A percentile compares a stretch with the other conserved stretches of the same genome.
These are phyloP conservation scores for Carallia pectinifolia DNA, from an alignment of 345 rosid genomes.

Conservation along the genomic window DNA sequence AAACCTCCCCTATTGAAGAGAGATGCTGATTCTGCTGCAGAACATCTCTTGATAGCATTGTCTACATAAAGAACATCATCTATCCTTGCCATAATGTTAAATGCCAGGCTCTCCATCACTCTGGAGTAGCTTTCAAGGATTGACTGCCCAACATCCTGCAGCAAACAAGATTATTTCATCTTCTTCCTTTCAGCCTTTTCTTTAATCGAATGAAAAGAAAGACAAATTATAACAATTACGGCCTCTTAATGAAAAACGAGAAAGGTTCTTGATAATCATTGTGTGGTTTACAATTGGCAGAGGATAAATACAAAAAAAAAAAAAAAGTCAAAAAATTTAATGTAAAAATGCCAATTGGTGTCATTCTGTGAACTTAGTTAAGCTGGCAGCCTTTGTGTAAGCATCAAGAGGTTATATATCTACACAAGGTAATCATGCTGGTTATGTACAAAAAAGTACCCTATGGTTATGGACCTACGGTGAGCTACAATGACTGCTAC, in stretches of 20 bases:
- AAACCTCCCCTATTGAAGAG: constrained; percentile 60
- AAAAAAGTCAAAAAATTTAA: too few species aligned
- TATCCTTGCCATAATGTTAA: constrained; percentile 96
- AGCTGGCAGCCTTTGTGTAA: neutral
- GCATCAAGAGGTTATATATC: neutral
- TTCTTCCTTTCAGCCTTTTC: neutral
- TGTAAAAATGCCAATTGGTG: neutral
- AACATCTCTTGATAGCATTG: constrained; percentile 58
- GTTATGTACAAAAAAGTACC: neutral
- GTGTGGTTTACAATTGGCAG: too few species aligned
- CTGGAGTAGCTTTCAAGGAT: constrained; percentile 97
- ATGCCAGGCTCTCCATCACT: constrained; percentile 98
- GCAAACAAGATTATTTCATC: neutral
- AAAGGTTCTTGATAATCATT: too few species aligned
- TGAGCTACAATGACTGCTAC: neutral
- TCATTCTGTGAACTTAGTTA: neutral
- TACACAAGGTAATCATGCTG: neutral
- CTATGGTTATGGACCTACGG: neutral
- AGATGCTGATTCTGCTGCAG: constrained; percentile 59
- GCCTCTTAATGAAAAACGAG: neutral
- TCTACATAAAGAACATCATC: constrained; percentile 93
- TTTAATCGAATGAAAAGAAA: neutral
- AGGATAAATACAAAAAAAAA: too few species aligned
- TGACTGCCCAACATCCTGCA: constrained; percentile 96
- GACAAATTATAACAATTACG: neutral